phyloP scores from a whole-genome alignment of 2,329 filamentous ascomycete species.

The Aureobasidium sp. region DNA sequence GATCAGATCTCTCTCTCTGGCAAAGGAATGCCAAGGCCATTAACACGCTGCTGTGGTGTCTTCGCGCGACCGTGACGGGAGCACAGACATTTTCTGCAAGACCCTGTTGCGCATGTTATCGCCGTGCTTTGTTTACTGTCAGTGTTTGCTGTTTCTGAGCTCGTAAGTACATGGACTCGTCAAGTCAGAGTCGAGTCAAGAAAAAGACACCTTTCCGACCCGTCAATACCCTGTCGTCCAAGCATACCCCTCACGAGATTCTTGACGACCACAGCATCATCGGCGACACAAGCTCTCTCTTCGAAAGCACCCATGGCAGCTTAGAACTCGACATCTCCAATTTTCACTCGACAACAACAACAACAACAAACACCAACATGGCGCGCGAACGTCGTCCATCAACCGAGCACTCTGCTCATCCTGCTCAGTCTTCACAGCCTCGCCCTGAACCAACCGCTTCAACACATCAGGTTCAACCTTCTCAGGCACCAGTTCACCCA shows the following conservation, averaged over 20 bases:
- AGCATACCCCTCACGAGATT: background rate
- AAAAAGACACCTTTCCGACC: slow-evolving; percentile 5
- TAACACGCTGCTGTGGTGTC: too few relatives aligned
- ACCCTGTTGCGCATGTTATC: background rate
- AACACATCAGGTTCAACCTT: slow-evolving; percentile 19
- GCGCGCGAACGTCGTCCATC: slow-evolving; percentile 44
- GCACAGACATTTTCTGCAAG: background rate
- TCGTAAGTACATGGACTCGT: background rate
- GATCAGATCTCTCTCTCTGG: background rate
- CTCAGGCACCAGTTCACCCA: background rate
- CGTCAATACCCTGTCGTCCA: background rate
- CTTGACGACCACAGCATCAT: background rate
- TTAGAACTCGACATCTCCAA: slow-evolving; percentile 9
- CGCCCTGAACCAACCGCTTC: background rate
- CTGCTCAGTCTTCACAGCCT: slow-evolving; percentile 15
- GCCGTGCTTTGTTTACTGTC: slow-evolving; percentile 5
- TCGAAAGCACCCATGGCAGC: slow-evolving; percentile 13
- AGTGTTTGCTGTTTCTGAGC: background rate
- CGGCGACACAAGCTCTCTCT: slow-evolving; percentile 15
- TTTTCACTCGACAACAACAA: background rate
- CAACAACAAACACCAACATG: slow-evolving; percentile 32
- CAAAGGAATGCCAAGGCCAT: too few relatives aligned
- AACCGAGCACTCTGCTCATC: slow-evolving; percentile 21
- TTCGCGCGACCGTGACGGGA: background rate
- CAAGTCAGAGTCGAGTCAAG: background rate